Conservation (phyloP, 768 basidiomycete species). For the Suillus paluster region DNA sequence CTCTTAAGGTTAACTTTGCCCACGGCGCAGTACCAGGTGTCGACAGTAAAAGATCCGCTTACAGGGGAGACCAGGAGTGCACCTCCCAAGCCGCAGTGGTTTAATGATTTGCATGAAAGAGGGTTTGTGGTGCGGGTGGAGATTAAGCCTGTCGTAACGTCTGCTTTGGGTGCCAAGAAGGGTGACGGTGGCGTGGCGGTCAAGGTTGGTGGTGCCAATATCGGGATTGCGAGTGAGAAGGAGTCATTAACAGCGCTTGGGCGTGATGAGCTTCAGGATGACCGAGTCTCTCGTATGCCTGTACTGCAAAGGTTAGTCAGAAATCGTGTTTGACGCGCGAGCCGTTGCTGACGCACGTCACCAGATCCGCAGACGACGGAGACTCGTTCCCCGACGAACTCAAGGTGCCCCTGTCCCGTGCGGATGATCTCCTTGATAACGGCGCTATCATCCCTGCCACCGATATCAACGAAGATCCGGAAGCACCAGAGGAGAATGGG, state of each 20-base stretch:
- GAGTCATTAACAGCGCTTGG: slow-evolving; percentile 73
- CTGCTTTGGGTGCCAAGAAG: slow-evolving; percentile 17
- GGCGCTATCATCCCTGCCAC: slow-evolving; percentile 16
- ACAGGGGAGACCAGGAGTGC: slow-evolving; percentile 67
- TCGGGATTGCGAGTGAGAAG: slow-evolving; percentile 70
- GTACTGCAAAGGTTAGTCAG: slow-evolving; percentile 58
- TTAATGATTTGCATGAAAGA: slow-evolving; percentile 62
- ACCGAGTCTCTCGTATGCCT: slow-evolving; percentile 65
- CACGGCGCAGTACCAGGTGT: slow-evolving; percentile 78
- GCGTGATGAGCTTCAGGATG: slow-evolving; percentile 77
- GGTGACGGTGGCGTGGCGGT: slow-evolving; percentile 17
- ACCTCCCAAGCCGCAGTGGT: slow-evolving; percentile 74
- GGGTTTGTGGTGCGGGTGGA: slow-evolving; percentile 62
- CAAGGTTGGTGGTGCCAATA: slow-evolving; percentile 41
- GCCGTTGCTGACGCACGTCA: slow-evolving; percentile 11
- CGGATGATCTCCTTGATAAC: slow-evolving; percentile 60
- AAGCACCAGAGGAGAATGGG: slow-evolving; percentile 20
- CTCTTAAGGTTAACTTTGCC: slow-evolving; percentile 79
- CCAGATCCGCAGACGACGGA: slow-evolving; percentile 57
- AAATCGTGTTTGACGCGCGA: not conserved
- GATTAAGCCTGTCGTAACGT: slow-evolving; percentile 51
- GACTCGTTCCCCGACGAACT: slow-evolving; percentile 66
- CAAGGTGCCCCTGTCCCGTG: slow-evolving; percentile 60
- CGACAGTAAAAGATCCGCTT: slow-evolving; percentile 80
- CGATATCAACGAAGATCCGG: slow-evolving; percentile 21